A percentile compares a stretch with the other conserved stretches of the same genome.
phyloP scores from a whole-genome alignment of 2,329 filamentous ascomycete genomes.

The Aspergillus awamori region DNA sequence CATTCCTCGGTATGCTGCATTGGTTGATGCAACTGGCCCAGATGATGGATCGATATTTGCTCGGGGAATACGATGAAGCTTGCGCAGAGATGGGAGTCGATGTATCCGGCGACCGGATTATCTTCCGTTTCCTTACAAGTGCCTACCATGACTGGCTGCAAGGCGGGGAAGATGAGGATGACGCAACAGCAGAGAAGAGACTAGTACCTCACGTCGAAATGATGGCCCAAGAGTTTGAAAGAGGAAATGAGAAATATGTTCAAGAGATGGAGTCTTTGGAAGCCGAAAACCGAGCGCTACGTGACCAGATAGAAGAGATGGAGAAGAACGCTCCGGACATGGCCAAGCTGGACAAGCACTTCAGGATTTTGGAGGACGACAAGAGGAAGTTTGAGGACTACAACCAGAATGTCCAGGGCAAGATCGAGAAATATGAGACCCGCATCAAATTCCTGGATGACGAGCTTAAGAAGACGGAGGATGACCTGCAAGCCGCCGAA shows the following conservation, averaged over 20 bases:
- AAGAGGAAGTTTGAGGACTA: conserved; percentile 94
- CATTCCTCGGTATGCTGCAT: conserved; percentile 88
- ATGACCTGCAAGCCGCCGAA: conserved; percentile 77
- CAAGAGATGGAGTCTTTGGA: conserved; percentile 85
- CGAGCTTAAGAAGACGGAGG: conserved; percentile 76
- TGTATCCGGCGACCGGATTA: conserved; percentile 85
- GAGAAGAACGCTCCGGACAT: conserved; percentile 85
- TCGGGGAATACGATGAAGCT: conserved; percentile 83
- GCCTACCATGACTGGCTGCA: conserved; percentile 93
- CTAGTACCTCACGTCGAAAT: conserved; percentile 80
- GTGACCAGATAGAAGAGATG: conserved; percentile 84
- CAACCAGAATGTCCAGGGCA: conserved; percentile 79
- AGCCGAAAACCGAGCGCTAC: conserved; percentile 76
- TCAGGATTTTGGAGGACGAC: conserved; percentile 92
- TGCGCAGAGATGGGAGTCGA: conserved; percentile 87
- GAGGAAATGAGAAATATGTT: conserved; percentile 79
- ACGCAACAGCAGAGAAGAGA: conserved; percentile 78
- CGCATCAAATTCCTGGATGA: conserved; percentile 81
- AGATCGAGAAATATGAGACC: conserved; percentile 84
- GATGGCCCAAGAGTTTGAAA: conserved; percentile 88
- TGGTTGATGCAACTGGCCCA: conserved; percentile 99
- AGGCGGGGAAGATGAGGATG: conserved; percentile 84
- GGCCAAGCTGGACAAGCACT: conserved; percentile 81
- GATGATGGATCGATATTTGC: conserved; percentile 83
- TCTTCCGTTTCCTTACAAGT: conserved; percentile 86